Evolutionary conservation across 495 filamentous ascomycete genomes (phyloP), one percentile per base, ranked within the genome.

Genomic region (Penicillium herquei): DNA sequence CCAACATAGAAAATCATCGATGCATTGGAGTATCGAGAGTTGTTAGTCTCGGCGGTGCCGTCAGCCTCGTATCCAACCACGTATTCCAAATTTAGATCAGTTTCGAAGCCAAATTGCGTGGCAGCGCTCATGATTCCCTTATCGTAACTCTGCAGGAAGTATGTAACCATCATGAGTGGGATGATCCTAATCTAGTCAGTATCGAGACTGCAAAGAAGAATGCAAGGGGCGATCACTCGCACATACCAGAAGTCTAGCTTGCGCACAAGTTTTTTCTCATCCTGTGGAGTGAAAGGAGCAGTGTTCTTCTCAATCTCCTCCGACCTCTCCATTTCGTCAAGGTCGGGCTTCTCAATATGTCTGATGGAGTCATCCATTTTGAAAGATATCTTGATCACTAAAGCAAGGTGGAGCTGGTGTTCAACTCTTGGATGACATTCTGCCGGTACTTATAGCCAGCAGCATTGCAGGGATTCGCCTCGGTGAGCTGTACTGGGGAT

Each of bases 1-100:
- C 49, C 49, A 40, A 51, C 40, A 40, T 51, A 51, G 35, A 51
- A 51, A 1, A 51, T 51, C 49, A 51, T 51, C 6, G 49, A 39
- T 1, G 49, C 49, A 31, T 51, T 51, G 6, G 49, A 51, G 35
- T 51, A 51, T 3, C 35, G 35, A 5, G 17, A 18, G 12, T 51
- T 39, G 21, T 51, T 39, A 2, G 49, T 51, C 3, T 40, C 40
- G 14, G 49, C 49, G 1, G 33, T 40, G 6, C 49, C 49, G 35
- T 51, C 35, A 4, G 49, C 49, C 30, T 40, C 33, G 21, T 51
- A 39, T 21, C 49, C 49, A 41, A 51, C 14, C 31, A 41, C 34
- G 1, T 9, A 26, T 5, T 34, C 40, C 49, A 51, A 31, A 16
- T 35, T 35, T 8, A 51, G 35, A 16, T 51, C 49, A 4, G 39